A percentile compares a stretch with the other conserved stretches of the same genome.
phyloP scores from a whole-genome alignment of 2,329 filamentous ascomycete genomes.

The Verruconis gallopava region DNA sequence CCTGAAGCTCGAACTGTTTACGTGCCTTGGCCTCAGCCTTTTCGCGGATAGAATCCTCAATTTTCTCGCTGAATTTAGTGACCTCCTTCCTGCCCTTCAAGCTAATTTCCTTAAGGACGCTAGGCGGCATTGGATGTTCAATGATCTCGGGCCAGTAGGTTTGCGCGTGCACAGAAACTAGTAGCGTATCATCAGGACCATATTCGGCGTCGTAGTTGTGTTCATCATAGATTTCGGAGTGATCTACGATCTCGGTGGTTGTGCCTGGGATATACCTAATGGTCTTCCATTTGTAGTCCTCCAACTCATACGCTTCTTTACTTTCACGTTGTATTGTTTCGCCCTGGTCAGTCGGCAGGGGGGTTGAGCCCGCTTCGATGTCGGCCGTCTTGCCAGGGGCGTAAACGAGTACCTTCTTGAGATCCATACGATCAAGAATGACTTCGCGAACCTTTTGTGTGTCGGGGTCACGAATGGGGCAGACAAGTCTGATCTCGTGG shows the following conservation, averaged over 20 bases:
- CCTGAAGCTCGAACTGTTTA: not conserved
- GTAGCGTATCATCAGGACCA: not conserved
- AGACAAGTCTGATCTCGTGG: constrained; percentile 65
- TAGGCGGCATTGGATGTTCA: not conserved
- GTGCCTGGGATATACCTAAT: not conserved
- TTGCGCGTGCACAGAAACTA: not conserved
- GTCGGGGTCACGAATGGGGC: constrained; percentile 20
- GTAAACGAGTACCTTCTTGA: not conserved
- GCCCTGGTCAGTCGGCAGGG: not conserved
- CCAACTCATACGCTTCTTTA: not conserved
- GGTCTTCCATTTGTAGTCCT: constrained; percentile 1
- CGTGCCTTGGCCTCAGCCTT: not conserved
- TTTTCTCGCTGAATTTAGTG: constrained; percentile 1
- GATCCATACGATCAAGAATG: not conserved
- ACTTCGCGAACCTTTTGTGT: not conserved
- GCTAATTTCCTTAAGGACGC: not conserved
- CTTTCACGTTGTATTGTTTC: not conserved
- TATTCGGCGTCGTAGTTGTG: not conserved
- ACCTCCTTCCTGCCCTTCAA: constrained; percentile 1
- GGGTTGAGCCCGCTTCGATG: not conserved
- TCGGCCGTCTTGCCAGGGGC: not conserved
- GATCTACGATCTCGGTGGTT: not conserved
- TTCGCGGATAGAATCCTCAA: not conserved
- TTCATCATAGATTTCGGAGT: not conserved
- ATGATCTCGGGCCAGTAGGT: not conserved